Percentiles rank a stretch among this genome's conserved stretches.
Evolutionary conservation across 305 asterid species (phyloP).

Genomic region (Solanum hybrid): DNA sequence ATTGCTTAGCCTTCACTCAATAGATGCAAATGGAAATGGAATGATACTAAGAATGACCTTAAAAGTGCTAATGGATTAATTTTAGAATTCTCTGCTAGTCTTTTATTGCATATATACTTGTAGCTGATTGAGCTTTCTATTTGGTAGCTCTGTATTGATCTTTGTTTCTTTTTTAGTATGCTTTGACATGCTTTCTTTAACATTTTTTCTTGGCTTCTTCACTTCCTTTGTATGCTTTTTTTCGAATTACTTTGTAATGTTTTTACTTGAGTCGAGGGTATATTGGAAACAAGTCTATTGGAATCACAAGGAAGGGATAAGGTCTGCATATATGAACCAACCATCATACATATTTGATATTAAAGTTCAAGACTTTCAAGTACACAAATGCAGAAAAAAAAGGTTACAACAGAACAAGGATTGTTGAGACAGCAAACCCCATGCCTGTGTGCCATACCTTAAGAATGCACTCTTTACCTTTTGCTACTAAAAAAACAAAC

Average conservation of each 20-base stretch:
- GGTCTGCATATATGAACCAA: background rate
- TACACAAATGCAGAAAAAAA: background rate
- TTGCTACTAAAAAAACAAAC: background rate
- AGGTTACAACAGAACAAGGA: background rate
- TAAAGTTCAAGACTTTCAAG: background rate
- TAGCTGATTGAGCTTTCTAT: background rate
- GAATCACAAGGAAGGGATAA: background rate
- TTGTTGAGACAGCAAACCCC: background rate
- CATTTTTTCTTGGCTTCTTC: background rate
- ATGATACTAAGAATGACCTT: background rate
- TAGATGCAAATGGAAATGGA: background rate
- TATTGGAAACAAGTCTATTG: background rate
- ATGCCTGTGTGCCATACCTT: background rate
- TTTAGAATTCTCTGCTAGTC: background rate
- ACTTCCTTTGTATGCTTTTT: background rate
- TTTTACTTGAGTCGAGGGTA: background rate
- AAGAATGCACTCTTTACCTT: background rate
- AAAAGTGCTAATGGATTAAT: background rate
- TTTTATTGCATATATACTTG: background rate
- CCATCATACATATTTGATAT: background rate
- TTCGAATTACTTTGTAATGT: background rate
- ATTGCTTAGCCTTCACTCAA: background rate
- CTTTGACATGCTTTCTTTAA: background rate
- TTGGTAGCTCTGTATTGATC: background rate
- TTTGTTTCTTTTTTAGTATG: background rate